A percentile compares a stretch with the other conserved stretches of the same genome.
phyloP scores from a whole-genome alignment of 2,329 filamentous ascomycete genomes.

The Phaeoacremonium minimum region DNA sequence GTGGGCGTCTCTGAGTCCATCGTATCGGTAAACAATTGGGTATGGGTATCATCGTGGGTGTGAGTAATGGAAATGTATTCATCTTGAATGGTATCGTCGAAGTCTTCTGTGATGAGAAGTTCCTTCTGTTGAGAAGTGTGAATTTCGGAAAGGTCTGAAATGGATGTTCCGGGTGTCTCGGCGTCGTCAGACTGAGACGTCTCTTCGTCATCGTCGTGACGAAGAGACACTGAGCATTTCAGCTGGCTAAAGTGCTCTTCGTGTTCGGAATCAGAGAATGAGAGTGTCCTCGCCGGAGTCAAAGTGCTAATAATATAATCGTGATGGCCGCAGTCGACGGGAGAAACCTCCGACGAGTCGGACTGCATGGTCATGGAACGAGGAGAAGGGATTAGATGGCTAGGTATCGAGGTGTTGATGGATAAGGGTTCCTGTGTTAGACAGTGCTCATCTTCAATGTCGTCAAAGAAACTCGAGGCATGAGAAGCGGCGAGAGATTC shows the following conservation, averaged over 20 bases:
- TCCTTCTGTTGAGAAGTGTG: constrained; percentile 23
- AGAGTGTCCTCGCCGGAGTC: constrained; percentile 43
- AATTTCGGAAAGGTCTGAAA: constrained; percentile 40
- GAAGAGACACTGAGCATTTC: constrained; percentile 14
- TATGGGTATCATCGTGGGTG: constrained; percentile 28
- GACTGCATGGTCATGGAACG: constrained; percentile 46
- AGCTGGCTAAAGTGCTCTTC: constrained; percentile 29
- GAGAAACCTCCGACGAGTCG: constrained; percentile 34
- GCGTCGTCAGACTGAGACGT: constrained; percentile 39
- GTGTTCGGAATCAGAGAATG: constrained; percentile 47
- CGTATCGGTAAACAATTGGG: too few relatives aligned
- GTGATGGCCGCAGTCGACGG: constrained; percentile 26
- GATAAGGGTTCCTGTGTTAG: constrained; percentile 41
- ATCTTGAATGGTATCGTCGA: constrained; percentile 19
- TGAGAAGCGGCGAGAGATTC: constrained; percentile 24
- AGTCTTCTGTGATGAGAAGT: constrained; percentile 10
- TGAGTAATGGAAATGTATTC: constrained; percentile 33
- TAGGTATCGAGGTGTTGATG: constrained; percentile 19
- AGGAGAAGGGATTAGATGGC: constrained; percentile 37
- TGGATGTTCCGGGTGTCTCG: constrained; percentile 37
- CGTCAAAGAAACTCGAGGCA: constrained; percentile 34
- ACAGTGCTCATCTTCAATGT: constrained; percentile 31
- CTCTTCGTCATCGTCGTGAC: constrained; percentile 32
- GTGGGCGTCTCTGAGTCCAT: constrained; percentile 39
- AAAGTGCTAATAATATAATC: constrained; percentile 24